Evolutionary conservation across 2,329 filamentous ascomycete genomes (phyloP).

Genomic region (Blastomyces parvus): DNA sequence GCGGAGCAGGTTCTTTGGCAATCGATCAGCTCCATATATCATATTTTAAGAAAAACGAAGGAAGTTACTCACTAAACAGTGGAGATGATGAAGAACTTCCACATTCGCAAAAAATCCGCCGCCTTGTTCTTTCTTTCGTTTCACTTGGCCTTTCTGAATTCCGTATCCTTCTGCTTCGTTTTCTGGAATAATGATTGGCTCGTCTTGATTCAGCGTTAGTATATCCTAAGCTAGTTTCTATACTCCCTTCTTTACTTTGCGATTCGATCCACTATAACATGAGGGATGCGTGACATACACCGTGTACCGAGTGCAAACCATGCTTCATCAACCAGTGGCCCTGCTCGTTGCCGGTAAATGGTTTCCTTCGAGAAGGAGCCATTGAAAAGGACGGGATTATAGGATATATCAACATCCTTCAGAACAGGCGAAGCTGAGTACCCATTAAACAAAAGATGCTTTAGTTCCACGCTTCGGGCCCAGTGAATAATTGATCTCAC

Average conservation of each 20-base stretch:
- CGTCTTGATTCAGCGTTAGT: conserved; percentile 26
- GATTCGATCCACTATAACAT: not conserved
- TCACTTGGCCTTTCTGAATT: conserved; percentile 46
- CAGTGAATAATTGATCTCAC: not conserved
- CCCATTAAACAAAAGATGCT: not conserved
- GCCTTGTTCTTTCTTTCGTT: conserved; percentile 46
- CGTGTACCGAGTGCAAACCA: conserved; percentile 46
- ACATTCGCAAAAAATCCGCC: conserved; percentile 42
- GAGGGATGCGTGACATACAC: conserved; percentile 31
- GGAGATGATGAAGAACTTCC: conserved; percentile 27
- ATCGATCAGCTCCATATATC: not conserved
- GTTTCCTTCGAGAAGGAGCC: conserved; percentile 48
- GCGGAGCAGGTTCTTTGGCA: conserved; percentile 45
- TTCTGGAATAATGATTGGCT: conserved; percentile 41
- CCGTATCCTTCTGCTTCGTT: conserved; percentile 44
- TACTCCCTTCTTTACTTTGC: not conserved
- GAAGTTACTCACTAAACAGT: conserved; percentile 43
- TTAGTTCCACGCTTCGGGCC: not conserved
- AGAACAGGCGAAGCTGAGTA: conserved; percentile 23
- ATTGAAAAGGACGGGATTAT: conserved; percentile 42
- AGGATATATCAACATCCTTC: conserved; percentile 36
- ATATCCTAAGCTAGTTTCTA: conserved; percentile 7
- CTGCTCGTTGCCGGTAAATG: conserved; percentile 42
- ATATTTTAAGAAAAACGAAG: too few relatives aligned
- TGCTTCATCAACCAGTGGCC: conserved; percentile 48